phyloP scores from a whole-genome alignment of 2,329 filamentous ascomycete species.

The Pseudocercospora macadamiae region DNA sequence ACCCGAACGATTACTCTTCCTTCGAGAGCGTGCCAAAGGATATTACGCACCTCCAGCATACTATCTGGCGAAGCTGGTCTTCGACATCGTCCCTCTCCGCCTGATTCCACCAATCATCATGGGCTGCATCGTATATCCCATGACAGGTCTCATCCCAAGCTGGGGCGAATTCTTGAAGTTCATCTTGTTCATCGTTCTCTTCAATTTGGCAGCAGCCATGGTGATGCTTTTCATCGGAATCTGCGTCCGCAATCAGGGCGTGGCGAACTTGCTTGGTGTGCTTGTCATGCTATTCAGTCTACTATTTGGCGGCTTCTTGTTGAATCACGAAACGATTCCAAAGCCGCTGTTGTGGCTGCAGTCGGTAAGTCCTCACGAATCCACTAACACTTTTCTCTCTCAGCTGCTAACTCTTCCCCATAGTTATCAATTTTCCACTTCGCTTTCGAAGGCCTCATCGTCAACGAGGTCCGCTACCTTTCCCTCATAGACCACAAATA shows the following conservation, averaged over 20 bases:
- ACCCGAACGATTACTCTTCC: constrained; percentile 84
- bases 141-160: constrained; percentile 88
- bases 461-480: constrained; percentile 92
- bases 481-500: constrained; percentile 93
- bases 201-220: constrained; percentile 90
- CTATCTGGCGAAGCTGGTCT: constrained; percentile 94
- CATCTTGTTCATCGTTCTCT: constrained; percentile 86
- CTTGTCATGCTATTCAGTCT: constrained; percentile 97
- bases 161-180: constrained; percentile 87
- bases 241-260: constrained; percentile 84
- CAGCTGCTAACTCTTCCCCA: constrained; percentile 31
- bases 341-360: constrained; percentile 86
- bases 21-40: constrained; percentile 91
- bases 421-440: constrained; percentile 96
- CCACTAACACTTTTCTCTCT: no score
- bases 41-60: constrained; percentile 95
- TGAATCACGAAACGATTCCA: constrained; percentile 94
- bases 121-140: constrained; percentile 94
- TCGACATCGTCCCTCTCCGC: constrained; percentile 92
- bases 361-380: constrained; percentile 56
- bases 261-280: constrained; percentile 91
- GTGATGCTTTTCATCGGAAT: constrained; percentile 97
- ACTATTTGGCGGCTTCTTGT: constrained; percentile 87
- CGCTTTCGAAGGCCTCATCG: constrained; percentile 92
- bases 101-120: constrained; percentile 94